phyloP scores from a whole-genome alignment of 1,284 basidiomycete species.

The Cutaneotrichosporon mucoides region DNA sequence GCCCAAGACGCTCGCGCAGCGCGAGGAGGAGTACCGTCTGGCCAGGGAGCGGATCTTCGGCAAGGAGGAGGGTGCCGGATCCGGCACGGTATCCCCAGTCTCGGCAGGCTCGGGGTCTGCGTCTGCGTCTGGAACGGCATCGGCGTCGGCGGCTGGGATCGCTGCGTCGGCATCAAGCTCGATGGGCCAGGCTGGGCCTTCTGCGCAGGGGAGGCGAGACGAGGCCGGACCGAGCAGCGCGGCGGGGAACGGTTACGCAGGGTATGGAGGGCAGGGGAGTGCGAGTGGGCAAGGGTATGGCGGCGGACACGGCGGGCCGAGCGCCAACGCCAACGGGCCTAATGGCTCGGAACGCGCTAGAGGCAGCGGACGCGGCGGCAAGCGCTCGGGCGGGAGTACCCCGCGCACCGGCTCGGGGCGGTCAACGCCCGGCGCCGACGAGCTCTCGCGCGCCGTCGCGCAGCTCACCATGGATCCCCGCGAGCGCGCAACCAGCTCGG shows the following conservation, averaged over 20 bases:
- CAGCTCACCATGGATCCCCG: neutral
- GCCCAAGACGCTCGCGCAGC: conserved; percentile 19
- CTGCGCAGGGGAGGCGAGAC: neutral
- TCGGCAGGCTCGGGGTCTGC: neutral
- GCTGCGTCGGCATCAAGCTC: too few species aligned
- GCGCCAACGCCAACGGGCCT: neutral
- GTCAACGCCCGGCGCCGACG: conserved; percentile 5
- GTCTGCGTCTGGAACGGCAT: too few species aligned
- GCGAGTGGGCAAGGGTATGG: neutral
- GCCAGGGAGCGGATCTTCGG: conserved; percentile 24
- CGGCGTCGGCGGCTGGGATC: too few species aligned
- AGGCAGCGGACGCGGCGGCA: neutral
- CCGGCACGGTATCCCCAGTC: neutral
- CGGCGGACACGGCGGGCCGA: too few species aligned
- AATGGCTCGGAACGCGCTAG: too few species aligned
- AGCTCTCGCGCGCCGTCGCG: conserved; percentile 14
- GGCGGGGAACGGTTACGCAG: neutral
- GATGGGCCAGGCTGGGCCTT: too few species aligned
- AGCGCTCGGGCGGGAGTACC: conserved; percentile 1
- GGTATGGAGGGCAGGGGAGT: too few species aligned
- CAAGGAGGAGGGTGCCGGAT: neutral
- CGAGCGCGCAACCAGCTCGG: too few species aligned
- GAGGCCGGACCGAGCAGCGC: neutral
- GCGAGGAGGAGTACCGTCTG: conserved; percentile 23
- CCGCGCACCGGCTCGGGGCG: conserved; percentile 1